Base-by-base conservation (phyloP, 1,284 basidiomycete species). In the Rhodotorula sp. region DNA sequence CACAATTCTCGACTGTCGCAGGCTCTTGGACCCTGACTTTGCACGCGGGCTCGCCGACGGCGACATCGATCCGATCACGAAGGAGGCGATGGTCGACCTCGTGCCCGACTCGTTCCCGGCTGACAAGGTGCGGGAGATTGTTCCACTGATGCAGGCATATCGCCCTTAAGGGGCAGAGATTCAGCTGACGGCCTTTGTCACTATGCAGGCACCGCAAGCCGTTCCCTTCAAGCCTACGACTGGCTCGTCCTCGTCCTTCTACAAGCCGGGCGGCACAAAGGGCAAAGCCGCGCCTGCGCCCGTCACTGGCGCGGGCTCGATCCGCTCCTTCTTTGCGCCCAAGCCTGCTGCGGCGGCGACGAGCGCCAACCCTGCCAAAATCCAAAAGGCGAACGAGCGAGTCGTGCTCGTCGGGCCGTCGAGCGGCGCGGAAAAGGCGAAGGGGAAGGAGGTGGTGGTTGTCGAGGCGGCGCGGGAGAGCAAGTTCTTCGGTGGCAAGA, bases 401-500 rank as follows among this genome's bases (percentile, higher is more conserved):
- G 64, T 57, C 5, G 56, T 48, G 27, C 50, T 70, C 21, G 46
- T 65, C 49, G 58, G 14, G 42, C 63, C 19, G 49, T 46, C n/a
- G 46, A 66, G 3, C 10, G 60, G 34, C 71, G 27, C 41, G n/a
- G 49, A 25, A 12, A 41, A 44, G 53, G 60, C 25, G 17, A 70
- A 68, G 68, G 62, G 72, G 67, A 69, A 78, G 42, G 76, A 76
- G 34, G 80, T 79, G 2, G 78, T 71, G 73, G 52, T 34, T 34
- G 34, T 34, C 5, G 80, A 79, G 7, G 78, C 70, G 71, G 45
- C 49, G 70, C 41, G 71, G 64, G n/a, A 45, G 71, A 73, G 71
- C 50, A 85, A 68, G 87, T 86, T 61, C 81, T 84, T 76, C 83
- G 83, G 71, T 82, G 84, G 71, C 80, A 80, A 75, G 85, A 86